These are phyloP conservation scores for Zhuliangozyma blackwelliae DNA, from an alignment of 1,139 yeast genomes.

Conservation along the genomic window DNA sequence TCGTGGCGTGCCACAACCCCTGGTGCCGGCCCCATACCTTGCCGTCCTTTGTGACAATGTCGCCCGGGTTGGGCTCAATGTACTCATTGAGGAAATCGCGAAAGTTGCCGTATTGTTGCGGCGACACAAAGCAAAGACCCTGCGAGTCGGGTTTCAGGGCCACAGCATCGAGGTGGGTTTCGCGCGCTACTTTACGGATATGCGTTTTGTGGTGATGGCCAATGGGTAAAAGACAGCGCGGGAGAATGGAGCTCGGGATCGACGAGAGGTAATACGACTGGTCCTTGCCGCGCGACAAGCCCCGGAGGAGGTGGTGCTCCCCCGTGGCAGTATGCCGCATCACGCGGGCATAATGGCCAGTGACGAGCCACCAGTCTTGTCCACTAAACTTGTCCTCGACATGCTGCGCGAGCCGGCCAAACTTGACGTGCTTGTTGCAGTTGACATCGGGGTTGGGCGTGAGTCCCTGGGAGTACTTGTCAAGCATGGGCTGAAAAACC, in stretches of 20 bases:
- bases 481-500: slow-evolving; percentile 90
- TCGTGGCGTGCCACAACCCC: slow-evolving; percentile 92
- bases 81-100: slow-evolving; percentile 73
- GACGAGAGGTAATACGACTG: slow-evolving; percentile 88
- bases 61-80: slow-evolving; percentile 68
- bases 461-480: slow-evolving; percentile 59
- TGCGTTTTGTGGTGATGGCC: slow-evolving; percentile 74
- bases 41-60: slow-evolving; percentile 71
- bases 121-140: slow-evolving; percentile 89
- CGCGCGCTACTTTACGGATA: slow-evolving; percentile 63
- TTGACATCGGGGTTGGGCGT: slow-evolving; percentile 96
- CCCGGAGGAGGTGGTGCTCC: slow-evolving; percentile 52
- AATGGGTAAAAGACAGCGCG: slow-evolving; percentile 66
- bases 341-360: slow-evolving; percentile 87
- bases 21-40: slow-evolving; percentile 72
- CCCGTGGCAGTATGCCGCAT: slow-evolving; percentile 28
- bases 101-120: slow-evolving; percentile 59
- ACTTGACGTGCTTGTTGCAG: slow-evolving; percentile 81
- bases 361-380: slow-evolving; percentile 74
- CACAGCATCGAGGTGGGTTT: slow-evolving; percentile 47
- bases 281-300: slow-evolving; percentile 63
- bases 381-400: slow-evolving; percentile 31
- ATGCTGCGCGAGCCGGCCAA: slow-evolving; percentile 68
- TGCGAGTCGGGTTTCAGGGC: slow-evolving; percentile 87
- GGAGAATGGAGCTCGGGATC: slow-evolving; percentile 45